Conservation (phyloP, 2,329 filamentous ascomycete species). For the Colletotrichum brevisporum region DNA sequence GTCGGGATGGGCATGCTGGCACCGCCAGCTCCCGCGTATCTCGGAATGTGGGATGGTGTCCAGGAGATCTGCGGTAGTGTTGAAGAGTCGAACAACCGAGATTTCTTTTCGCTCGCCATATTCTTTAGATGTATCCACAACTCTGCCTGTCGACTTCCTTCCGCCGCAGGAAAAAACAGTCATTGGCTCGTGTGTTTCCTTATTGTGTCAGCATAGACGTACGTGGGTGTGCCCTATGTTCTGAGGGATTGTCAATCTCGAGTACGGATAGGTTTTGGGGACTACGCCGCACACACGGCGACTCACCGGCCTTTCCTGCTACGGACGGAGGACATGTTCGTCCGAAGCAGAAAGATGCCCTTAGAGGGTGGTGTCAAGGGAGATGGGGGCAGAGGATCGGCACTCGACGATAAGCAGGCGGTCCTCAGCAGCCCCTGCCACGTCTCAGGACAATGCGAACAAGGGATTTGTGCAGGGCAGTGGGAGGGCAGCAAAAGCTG, state of each 20-base stretch:
- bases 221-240: no score
- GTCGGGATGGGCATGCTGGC: neutral
- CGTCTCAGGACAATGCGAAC: neutral
- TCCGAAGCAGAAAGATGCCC: neutral
- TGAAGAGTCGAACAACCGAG: neutral
- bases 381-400: conserved; percentile 13
- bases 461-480: neutral
- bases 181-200: no score
- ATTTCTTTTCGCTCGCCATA: no score
- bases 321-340: neutral
- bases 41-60: neutral
- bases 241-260: no score
- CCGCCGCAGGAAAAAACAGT: no score
- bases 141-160: no score
- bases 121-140: no score
- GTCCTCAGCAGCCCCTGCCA: neutral
- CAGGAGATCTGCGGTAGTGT: neutral
- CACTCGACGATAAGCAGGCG: conserved; percentile 14
- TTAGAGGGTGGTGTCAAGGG: neutral
- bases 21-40: no score
- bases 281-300: no score
- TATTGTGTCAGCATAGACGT: no score
- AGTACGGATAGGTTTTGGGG: no score
- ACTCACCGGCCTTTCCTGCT: no score
- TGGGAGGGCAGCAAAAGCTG: neutral